Evolutionary conservation across 108 stramenopile species (phyloP).

Genomic region (Pinguiococcus pyrenoidosus): DNA sequence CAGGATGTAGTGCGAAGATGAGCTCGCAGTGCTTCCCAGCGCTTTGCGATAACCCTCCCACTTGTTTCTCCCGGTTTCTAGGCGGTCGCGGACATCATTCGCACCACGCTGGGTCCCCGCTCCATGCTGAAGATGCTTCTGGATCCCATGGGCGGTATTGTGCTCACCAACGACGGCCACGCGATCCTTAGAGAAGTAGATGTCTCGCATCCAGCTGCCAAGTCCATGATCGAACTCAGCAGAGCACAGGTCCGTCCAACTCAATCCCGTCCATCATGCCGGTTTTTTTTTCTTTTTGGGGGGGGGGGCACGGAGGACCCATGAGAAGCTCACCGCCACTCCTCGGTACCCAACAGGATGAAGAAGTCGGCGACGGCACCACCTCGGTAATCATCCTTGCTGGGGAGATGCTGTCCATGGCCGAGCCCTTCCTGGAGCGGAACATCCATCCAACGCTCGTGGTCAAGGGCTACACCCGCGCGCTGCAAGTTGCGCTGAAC

Average conservation of each 20-base stretch:
- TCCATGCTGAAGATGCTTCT: slow-evolving; percentile 98
- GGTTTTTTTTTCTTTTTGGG: too few species aligned
- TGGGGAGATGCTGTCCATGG: slow-evolving; percentile 89
- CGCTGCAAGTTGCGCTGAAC: slow-evolving; percentile 71
- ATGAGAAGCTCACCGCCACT: too few species aligned
- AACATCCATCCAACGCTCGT: slow-evolving; percentile 93
- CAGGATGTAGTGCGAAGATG: not conserved
- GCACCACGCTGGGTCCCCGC: slow-evolving; percentile 89
- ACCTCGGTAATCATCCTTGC: slow-evolving; percentile 96
- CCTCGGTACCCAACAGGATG: too few species aligned
- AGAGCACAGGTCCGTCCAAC: too few species aligned
- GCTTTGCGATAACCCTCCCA: not conserved
- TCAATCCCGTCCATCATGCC: too few species aligned
- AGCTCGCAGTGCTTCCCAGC: not conserved
- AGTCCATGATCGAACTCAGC: slow-evolving; percentile 97
- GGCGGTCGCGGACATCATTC: slow-evolving; percentile 77
- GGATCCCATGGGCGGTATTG: slow-evolving; percentile 99
- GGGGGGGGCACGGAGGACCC: too few species aligned
- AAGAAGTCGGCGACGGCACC: slow-evolving; percentile 99
- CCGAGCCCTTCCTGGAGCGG: slow-evolving; percentile 80
- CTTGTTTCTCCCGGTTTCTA: not conserved
- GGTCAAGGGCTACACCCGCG: slow-evolving; percentile 83
- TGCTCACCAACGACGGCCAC: slow-evolving; percentile 99
- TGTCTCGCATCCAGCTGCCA: slow-evolving; percentile 98
- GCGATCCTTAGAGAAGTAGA: slow-evolving; percentile 97